A percentile compares a stretch with the other conserved stretches of the same genome.
Conservation (phyloP, 106 monocot genomes). For the Gastrodia elata region DNA sequence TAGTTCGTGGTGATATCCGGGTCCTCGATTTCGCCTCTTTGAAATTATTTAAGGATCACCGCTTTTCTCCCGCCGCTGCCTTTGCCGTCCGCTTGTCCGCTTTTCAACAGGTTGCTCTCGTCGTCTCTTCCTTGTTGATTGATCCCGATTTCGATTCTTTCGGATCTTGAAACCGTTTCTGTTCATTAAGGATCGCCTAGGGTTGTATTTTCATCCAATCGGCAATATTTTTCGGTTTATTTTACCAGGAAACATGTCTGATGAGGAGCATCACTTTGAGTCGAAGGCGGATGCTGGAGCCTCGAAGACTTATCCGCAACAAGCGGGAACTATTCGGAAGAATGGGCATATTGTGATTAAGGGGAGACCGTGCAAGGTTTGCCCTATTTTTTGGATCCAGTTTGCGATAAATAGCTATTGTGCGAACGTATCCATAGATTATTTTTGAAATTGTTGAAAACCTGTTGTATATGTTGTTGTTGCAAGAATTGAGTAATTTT, state of each 20-base stretch:
- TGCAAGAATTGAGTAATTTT: not conserved
- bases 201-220: not conserved
- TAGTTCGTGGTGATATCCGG: not conserved
- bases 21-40: not conserved
- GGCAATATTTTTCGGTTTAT: not conserved
- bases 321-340: conserved; percentile 23
- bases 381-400: not conserved
- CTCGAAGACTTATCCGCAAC: conserved; percentile 28
- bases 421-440: not conserved
- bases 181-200: not conserved
- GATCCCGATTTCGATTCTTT: not conserved
- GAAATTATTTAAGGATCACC: not conserved
- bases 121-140: not conserved
- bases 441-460: not conserved
- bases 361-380: conserved; percentile 23
- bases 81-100: not conserved
- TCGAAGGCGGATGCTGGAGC: conserved; percentile 26
- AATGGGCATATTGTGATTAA: conserved; percentile 26
- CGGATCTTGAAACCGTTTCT: not conserved
- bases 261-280: conserved; percentile 34
- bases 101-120: not conserved
- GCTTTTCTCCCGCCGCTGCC: not conserved
- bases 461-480: not conserved
- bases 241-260: conserved; percentile 31
- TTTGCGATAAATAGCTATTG: not conserved